Evolutionary conservation across 768 basidiomycete species (phyloP).

Genomic region (Lyophyllum semitale): DNA sequence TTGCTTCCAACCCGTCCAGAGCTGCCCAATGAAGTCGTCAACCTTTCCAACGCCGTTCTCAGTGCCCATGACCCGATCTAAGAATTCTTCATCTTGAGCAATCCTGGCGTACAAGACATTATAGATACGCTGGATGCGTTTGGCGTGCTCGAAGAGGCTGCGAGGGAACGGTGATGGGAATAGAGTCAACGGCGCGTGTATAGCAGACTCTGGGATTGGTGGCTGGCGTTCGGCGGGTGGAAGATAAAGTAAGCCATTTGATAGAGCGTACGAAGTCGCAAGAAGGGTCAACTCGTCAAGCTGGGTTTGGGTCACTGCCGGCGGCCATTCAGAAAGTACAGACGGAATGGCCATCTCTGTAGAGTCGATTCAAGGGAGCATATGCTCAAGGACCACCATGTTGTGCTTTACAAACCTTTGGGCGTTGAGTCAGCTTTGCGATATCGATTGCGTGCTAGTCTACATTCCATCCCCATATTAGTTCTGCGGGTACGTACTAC

Average conservation of each 20-base stretch:
- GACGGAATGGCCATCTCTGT: constrained; percentile 32
- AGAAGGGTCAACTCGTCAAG: constrained; percentile 58
- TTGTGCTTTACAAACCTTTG: background rate
- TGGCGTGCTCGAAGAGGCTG: constrained; percentile 63
- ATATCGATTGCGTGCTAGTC: constrained; percentile 17
- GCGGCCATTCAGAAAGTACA: constrained; percentile 73
- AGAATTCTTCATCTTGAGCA: constrained; percentile 74
- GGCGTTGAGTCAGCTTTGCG: constrained; percentile 15
- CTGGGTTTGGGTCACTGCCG: constrained; percentile 58
- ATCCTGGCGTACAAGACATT: constrained; percentile 86
- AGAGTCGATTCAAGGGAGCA: constrained; percentile 1
- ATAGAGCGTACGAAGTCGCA: constrained; percentile 82
- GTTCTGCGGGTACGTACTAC: background rate
- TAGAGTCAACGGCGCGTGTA: constrained; percentile 89
- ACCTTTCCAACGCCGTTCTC: constrained; percentile 75
- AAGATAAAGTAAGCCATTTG: constrained; percentile 84
- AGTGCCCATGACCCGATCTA: constrained; percentile 85
- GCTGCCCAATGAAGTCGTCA: constrained; percentile 81
- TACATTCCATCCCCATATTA: background rate
- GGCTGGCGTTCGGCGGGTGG: constrained; percentile 55
- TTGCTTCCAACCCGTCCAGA: constrained; percentile 87
- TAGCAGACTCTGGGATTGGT: constrained; percentile 62
- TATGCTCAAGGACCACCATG: background rate
- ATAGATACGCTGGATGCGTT: constrained; percentile 71
- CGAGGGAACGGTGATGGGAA: constrained; percentile 88